Evolutionary conservation across 495 filamentous ascomycete species (phyloP), one percentile per base, ranked within the genome.

Genomic region (Echria macrotheca): DNA sequence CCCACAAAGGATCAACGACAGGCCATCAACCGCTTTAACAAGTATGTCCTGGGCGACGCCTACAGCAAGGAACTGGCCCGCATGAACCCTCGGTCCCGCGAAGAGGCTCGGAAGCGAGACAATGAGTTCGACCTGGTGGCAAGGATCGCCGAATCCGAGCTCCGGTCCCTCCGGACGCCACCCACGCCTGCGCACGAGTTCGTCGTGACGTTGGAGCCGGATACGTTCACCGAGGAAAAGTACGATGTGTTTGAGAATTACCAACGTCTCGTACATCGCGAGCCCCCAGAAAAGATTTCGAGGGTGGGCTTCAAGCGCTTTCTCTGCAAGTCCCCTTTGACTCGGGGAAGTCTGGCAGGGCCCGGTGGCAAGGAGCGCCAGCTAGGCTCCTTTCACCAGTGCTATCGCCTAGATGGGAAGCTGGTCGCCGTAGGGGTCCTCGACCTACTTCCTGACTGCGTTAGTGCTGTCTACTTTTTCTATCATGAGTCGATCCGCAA

Each of bases 381-480:
- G 56, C 69, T 94, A 2, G 93, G 93, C 6, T 91, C 87, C n/a
- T 96, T 82, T 67, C 93, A 98, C 61, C 91, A 96, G 65, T 93
- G 87, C 69, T 96, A 98, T 66, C 80, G 93, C 23, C 71, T 98
- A 19, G 90, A 96, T 65, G 93, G 90, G 14, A 76, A 82, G 44
- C 76, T 98, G 26, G 81, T 97, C 28, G 93, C 93, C 12, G 78
- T 98, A 45, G 86, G 85, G 2, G 89, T 97, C 8, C 69, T 98
- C 25, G 93, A 98, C 63, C 68, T 97, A 7, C 74, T 96, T 22
- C 93, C 91, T 0, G 73, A 86, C 47, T 84, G 82, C 49, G 88
- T 98, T 24, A 96, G 91, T 68, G 88, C 86, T 15, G 93, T 97
- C 28, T 98, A 98, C 64, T 87, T 96, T 60, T 79, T 96, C 69